Evolutionary conservation across 306 rosid genomes (phyloP).

Genomic region (Trifolium fragiferum): DNA sequence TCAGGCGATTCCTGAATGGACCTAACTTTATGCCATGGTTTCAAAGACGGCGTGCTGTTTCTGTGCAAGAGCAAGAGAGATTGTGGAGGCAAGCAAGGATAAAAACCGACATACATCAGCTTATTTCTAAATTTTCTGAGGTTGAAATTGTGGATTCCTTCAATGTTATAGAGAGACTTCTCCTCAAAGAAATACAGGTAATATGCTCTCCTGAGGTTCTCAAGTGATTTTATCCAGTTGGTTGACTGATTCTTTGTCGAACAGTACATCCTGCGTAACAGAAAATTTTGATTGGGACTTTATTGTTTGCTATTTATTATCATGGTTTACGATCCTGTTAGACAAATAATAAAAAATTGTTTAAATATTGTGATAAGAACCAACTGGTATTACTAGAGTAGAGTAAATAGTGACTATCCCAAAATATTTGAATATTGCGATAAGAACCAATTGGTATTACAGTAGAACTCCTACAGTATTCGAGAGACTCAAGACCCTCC

Average conservation of each 20-base stretch:
- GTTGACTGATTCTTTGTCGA: conserved; percentile 5
- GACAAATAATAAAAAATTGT: conserved; percentile 7
- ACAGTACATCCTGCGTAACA: neutral
- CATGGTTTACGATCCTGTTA: conserved; percentile 6
- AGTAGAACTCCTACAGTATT: neutral
- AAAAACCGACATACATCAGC: conserved; percentile 64
- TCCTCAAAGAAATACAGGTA: conserved; percentile 77
- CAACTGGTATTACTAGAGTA: neutral
- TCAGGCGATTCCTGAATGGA: conserved; percentile 82
- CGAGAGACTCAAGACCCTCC: neutral
- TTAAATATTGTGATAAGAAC: neutral
- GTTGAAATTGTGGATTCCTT: conserved; percentile 83
- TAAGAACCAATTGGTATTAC: neutral
- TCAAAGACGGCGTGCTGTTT: conserved; percentile 76
- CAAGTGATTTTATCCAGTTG: conserved; percentile 13
- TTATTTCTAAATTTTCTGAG: conserved; percentile 72
- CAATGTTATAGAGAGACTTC: conserved; percentile 74
- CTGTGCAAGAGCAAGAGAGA: conserved; percentile 84
- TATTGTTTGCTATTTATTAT: conserved; percentile 9
- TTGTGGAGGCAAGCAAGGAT: conserved; percentile 86
- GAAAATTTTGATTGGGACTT: neutral
- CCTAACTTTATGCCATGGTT: conserved; percentile 91
- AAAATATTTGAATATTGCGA: neutral
- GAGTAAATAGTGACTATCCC: neutral
- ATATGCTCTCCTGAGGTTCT: conserved; percentile 18